These are phyloP conservation scores for Verticillium alfalfae DNA, from an alignment of 2,329 filamentous ascomycete genomes.

Conservation along the genomic window DNA sequence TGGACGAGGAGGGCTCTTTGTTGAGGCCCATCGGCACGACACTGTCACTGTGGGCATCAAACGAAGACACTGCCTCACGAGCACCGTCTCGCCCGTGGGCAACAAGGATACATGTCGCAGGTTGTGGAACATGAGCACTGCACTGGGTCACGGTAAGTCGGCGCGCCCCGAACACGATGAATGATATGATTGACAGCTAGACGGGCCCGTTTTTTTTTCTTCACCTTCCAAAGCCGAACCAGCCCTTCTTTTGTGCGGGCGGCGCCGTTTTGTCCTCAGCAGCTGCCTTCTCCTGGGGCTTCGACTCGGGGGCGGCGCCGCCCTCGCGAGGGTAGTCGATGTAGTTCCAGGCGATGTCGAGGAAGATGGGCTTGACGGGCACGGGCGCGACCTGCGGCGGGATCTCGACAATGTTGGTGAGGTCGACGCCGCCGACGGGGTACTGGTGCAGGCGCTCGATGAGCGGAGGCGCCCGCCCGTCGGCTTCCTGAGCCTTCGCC, in stretches of 20 bases:
- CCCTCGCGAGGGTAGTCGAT: slow-evolving; percentile 77
- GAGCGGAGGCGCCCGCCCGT: slow-evolving; percentile 50
- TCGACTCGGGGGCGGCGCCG: slow-evolving; percentile 17
- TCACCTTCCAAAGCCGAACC: slow-evolving; percentile 68
- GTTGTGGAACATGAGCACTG: neutral
- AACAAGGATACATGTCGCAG: neutral
- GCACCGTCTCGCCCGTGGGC: neutral
- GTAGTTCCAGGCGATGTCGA: slow-evolving; percentile 97
- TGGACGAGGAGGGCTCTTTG: too few relatives aligned
- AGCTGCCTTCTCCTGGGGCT: slow-evolving; percentile 18
- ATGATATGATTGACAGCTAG: neutral
- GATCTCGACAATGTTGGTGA: slow-evolving; percentile 78
- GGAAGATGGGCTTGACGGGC: slow-evolving; percentile 90
- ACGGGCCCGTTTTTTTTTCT: neutral
- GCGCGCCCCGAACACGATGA: neutral
- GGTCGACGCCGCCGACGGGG: slow-evolving; percentile 63
- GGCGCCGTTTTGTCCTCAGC: slow-evolving; percentile 19
- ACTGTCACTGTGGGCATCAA: too few relatives aligned
- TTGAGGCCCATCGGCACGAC: too few relatives aligned
- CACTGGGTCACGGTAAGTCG: neutral
- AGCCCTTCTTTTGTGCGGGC: slow-evolving; percentile 59
- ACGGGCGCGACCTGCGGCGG: slow-evolving; percentile 78
- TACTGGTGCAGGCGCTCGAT: slow-evolving; percentile 74
- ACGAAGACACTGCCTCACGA: too few relatives aligned
- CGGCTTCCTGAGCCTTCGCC: slow-evolving; percentile 31